A percentile compares a stretch with the other conserved stretches of the same genome.
These are phyloP conservation scores for Gomphus bonarii DNA, from an alignment of 1,284 basidiomycete genomes.

Conservation along the genomic window DNA sequence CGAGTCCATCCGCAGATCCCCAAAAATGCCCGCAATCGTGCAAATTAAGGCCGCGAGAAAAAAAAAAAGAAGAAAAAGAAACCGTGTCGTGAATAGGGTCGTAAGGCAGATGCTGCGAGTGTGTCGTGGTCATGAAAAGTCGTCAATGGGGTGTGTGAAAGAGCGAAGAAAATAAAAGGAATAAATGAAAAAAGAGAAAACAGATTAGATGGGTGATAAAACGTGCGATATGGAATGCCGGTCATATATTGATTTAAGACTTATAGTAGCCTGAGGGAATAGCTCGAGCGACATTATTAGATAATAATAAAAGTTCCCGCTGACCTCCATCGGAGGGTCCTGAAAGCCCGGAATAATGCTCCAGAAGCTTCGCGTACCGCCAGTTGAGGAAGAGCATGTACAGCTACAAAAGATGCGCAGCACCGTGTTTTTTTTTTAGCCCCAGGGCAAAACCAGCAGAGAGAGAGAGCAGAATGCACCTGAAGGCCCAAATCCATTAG, in stretches of 20 bases:
- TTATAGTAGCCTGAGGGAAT: neutral
- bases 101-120: neutral
- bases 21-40: neutral
- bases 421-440: neutral
- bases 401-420: neutral
- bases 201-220: neutral
- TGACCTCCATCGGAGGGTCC: constrained; percentile 52
- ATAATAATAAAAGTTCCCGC: constrained; percentile 14
- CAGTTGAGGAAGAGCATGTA: constrained; percentile 59
- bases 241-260: neutral
- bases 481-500: constrained; percentile 45
- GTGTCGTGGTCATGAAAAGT: neutral
- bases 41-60: neutral
- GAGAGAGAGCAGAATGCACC: constrained; percentile 1
- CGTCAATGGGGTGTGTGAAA: neutral
- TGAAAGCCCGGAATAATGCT: constrained; percentile 55
- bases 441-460: neutral
- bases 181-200: neutral
- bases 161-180: neutral
- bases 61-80: neutral
- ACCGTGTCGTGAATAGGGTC: neutral
- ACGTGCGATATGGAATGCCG: neutral
- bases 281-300: neutral
- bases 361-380: constrained; percentile 59
- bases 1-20: neutral